Evolutionary conservation across 2,329 filamentous ascomycete species (phyloP).

Genomic region (Pseudopithomyces chartarum): DNA sequence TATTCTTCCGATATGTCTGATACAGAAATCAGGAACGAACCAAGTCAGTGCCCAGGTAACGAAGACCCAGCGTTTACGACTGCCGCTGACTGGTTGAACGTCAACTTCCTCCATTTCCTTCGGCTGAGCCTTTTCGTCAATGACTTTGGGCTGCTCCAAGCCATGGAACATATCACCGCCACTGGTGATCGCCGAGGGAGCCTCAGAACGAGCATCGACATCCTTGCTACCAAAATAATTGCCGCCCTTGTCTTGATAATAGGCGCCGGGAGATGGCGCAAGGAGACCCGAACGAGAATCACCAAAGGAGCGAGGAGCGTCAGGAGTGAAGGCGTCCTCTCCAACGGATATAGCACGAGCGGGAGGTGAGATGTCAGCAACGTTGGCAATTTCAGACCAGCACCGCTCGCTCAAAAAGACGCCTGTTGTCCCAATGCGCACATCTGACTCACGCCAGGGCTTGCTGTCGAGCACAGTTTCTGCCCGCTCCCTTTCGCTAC

Average conservation of each 20-base stretch:
- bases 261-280: conserved; percentile 60
- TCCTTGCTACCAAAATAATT: conserved; percentile 84
- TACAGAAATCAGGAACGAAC: conserved; percentile 82
- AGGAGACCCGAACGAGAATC: conserved; percentile 64
- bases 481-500: conserved; percentile 88
- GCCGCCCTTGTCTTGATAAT: conserved; percentile 76
- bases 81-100: conserved; percentile 74
- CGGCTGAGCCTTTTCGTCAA: conserved; percentile 93
- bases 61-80: conserved; percentile 89
- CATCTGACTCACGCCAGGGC: conserved; percentile 90
- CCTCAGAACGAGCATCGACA: conserved; percentile 84
- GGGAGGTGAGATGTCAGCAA: conserved; percentile 62
- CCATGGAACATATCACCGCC: conserved; percentile 98
- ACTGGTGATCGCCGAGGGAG: conserved; percentile 87
- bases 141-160: conserved; percentile 88
- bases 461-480: conserved; percentile 91
- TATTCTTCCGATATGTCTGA: conserved; percentile 80
- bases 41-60: conserved; percentile 84
- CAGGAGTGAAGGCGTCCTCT: conserved; percentile 64
- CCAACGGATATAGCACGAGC: conserved; percentile 43
- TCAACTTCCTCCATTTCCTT: conserved; percentile 91
- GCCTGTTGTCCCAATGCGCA: conserved; percentile 86
- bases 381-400: conserved; percentile 87
- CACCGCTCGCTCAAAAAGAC: conserved; percentile 95
- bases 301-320: conserved; percentile 58